Percentiles rank a stretch among this genome's conserved stretches.
Conservation (phyloP, 768 basidiomycete genomes). For the Tubosaeta sp. region DNA sequence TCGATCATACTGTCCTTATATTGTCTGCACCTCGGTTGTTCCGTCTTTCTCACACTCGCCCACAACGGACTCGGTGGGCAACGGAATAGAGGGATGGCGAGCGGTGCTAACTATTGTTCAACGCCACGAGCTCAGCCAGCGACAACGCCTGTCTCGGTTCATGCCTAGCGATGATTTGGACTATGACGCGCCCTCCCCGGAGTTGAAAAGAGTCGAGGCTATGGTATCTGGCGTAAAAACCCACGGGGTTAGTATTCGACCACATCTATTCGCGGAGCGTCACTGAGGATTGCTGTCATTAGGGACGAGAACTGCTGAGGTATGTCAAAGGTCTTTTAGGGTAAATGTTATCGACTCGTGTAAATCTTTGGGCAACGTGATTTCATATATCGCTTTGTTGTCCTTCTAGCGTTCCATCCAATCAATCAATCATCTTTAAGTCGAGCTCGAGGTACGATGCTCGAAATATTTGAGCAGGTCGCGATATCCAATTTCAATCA, state of each 20-base stretch:
- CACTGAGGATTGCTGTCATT: slow-evolving; percentile 4
- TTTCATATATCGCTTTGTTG: background rate
- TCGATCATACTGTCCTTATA: slow-evolving; percentile 82
- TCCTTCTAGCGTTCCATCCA: background rate
- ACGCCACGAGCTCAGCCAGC: slow-evolving; percentile 61
- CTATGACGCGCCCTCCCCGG: slow-evolving; percentile 34
- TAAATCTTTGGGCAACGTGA: slow-evolving; percentile 1
- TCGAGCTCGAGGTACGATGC: background rate
- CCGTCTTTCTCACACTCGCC: slow-evolving; percentile 45
- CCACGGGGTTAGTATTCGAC: slow-evolving; percentile 53
- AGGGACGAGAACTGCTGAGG: slow-evolving; percentile 68
- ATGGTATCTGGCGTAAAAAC: slow-evolving; percentile 78
- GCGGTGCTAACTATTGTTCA: slow-evolving; percentile 68
- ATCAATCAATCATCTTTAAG: background rate
- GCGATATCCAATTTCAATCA: background rate
- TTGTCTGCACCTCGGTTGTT: slow-evolving; percentile 62
- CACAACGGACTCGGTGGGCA: slow-evolving; percentile 21
- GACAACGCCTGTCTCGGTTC: slow-evolving; percentile 40
- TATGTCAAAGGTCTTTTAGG: slow-evolving; percentile 69
- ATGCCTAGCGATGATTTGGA: slow-evolving; percentile 6
- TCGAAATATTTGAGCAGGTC: background rate
- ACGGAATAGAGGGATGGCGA: slow-evolving; percentile 67
- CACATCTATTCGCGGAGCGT: slow-evolving; percentile 5
- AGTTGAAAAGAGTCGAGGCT: slow-evolving; percentile 53
- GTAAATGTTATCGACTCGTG: slow-evolving; percentile 19